Evolutionary conservation across 768 basidiomycete species (phyloP), one percentile per base, ranked within the genome.

Genomic region (Trametes coccinea): DNA sequence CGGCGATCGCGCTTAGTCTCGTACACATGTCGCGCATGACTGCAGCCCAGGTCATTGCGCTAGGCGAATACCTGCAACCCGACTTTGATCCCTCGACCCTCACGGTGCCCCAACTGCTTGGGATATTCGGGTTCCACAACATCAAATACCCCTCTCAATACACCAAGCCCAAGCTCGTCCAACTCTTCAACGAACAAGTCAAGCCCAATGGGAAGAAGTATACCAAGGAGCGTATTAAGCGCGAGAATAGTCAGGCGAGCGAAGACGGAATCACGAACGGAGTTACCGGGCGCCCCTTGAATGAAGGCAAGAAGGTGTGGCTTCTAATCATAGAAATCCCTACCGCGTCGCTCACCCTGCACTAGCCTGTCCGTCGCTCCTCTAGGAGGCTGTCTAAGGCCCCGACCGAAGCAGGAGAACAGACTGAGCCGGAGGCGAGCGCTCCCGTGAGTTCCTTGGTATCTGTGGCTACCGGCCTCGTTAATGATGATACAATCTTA

Each of bases 201-300:
- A 89, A 84, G 71, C 74, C 84, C 17, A 82, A 83, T 56, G 74
- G 80, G 10, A 69, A 71, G 30, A 85, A 84, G 65, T 75, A 89
- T 59, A 86, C 82, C 72, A 85, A 80, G 61, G 87, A 92, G 63
- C 79, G 84, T 48, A 59, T 86, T 41, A 85, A 84, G 76, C 83
- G 79, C 64, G 82, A 85, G 71, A 86, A 84, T 53, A 92, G 89
- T 64, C 72, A 81, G 53, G 86, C 93, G 5, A 93, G 90, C 68
- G 89, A 90, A 62, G 87, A 91, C 58, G 92, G 92, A 4, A 93
- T 94, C 54, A 84, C 78, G 41, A 90, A 94, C 72, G 92, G 92
- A 22, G 63, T 86, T n/a, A 93, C 92, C 6, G 92, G 92, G n/a
- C 74, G 81, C 70, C 87, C 82, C 39, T 73, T 93, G 61, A 78